Conservation (phyloP, 2,329 filamentous ascomycete genomes). For the Pseudogymnoascus sp. region DNA sequence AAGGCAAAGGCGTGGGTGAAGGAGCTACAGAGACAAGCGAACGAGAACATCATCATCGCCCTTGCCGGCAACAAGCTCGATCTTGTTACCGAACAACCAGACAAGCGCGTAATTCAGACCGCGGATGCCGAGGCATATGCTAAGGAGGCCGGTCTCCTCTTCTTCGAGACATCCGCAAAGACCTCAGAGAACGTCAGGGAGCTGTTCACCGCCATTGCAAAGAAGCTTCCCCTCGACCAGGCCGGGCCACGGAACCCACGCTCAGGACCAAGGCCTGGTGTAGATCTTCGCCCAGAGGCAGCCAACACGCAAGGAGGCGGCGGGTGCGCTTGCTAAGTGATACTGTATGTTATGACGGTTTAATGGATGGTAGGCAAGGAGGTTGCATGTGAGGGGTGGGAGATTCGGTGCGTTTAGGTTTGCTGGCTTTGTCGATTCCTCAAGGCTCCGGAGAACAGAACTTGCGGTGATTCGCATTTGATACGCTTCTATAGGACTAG, state of each 20-base stretch:
- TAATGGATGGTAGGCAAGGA: constrained; percentile 27
- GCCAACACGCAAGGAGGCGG: constrained; percentile 49
- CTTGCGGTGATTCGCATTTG: not conserved
- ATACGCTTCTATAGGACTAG: constrained; percentile 4
- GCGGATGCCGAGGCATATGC: constrained; percentile 94
- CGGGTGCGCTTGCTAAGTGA: constrained; percentile 53
- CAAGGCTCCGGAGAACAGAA: not conserved
- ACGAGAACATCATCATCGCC: constrained; percentile 99
- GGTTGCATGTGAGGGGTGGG: constrained; percentile 11
- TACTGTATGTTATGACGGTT: constrained; percentile 28
- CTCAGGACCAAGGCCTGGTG: constrained; percentile 46
- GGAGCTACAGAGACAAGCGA: constrained; percentile 95
- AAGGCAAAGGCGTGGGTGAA: constrained; percentile 99
- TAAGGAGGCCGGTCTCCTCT: constrained; percentile 83
- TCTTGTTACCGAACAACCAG: constrained; percentile 85
- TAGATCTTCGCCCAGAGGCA: constrained; percentile 50
- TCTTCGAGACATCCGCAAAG: constrained; percentile 98
- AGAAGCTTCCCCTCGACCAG: constrained; percentile 94
- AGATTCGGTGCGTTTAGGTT: constrained; percentile 10
- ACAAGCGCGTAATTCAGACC: constrained; percentile 85
- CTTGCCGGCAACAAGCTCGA: constrained; percentile 97
- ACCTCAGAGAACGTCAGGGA: constrained; percentile 93
- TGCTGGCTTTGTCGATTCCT: not conserved
- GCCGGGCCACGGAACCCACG: constrained; percentile 83
- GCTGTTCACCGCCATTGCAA: constrained; percentile 93